Percentiles rank a stretch among this genome's conserved stretches.
Conservation (phyloP, 805 yeast species). For the Ogataea neopini region DNA sequence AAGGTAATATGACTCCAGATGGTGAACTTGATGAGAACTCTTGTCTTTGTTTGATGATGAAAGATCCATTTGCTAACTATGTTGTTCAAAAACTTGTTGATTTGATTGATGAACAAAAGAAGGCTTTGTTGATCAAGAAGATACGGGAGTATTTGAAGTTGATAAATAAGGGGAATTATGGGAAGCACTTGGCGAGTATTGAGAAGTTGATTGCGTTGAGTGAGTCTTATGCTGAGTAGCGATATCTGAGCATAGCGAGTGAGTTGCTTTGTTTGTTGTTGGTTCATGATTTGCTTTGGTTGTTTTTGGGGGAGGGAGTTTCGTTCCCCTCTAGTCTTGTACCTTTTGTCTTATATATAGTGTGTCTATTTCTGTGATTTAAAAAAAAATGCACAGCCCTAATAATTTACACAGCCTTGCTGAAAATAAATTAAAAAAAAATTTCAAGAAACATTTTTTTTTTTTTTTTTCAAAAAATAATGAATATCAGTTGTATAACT, state of each 20-base stretch:
- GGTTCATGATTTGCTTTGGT: no score
- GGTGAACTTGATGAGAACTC: slow-evolving; percentile 59
- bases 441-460: neutral
- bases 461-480: neutral
- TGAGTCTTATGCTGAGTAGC: slow-evolving; percentile 39
- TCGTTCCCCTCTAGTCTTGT: neutral
- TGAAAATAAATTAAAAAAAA: neutral
- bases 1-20: slow-evolving; percentile 44
- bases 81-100: slow-evolving; percentile 94
- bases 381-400: neutral
- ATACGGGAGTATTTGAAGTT: slow-evolving; percentile 79
- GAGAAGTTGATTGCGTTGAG: slow-evolving; percentile 67
- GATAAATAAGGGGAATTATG: slow-evolving; percentile 66
- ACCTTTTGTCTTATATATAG: slow-evolving; percentile 8
- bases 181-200: slow-evolving; percentile 82
- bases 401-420: neutral
- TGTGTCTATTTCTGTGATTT: neutral
- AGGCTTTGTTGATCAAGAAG: slow-evolving; percentile 66
- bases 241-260: no score
- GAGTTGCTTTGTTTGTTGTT: no score
- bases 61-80: slow-evolving; percentile 96
- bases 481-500: neutral
- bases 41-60: slow-evolving; percentile 88
- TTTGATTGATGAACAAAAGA: slow-evolving; percentile 68
- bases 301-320: no score